A percentile compares a stretch with the other conserved stretches of the same genome.
Conservation (phyloP, 192 early-diverging fungal species). For the Coemansia sp. region DNA sequence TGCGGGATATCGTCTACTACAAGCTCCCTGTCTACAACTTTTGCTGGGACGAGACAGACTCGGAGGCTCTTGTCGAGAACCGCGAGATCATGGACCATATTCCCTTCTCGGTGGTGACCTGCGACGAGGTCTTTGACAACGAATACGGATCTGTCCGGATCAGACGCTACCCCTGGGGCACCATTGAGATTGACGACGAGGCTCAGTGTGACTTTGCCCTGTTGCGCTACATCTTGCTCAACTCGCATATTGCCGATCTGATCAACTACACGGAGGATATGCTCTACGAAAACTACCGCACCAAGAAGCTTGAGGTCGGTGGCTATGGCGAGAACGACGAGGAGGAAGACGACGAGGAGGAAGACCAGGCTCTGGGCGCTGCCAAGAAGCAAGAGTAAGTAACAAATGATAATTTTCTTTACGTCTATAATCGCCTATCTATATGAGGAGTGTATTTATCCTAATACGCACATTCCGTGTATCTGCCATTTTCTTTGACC, state of each 20-base stretch:
- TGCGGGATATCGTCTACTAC: conserved; percentile 97
- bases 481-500: not conserved
- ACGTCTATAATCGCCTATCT: not conserved
- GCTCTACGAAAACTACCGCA: conserved; percentile 95
- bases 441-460: conserved; percentile 1
- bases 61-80: conserved; percentile 98
- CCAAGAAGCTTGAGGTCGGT: conserved; percentile 74
- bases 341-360: conserved; percentile 31
- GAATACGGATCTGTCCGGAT: conserved; percentile 89
- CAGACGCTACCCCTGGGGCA: conserved; percentile 95
- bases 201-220: conserved; percentile 96
- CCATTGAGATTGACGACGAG: conserved; percentile 94
- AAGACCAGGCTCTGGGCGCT: conserved; percentile 13
- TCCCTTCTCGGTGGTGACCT: conserved; percentile 95
- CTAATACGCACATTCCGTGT: conserved; percentile 16
- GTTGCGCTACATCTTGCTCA: conserved; percentile 87
- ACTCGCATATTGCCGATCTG: conserved; percentile 96
- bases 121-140: conserved; percentile 82
- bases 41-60: conserved; percentile 98
- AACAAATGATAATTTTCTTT: not conserved
- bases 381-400: conserved; percentile 46
- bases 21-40: conserved; percentile 98
- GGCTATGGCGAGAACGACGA: conserved; percentile 47
- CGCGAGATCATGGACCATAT: conserved; percentile 84
- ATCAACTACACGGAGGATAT: conserved; percentile 95